phyloP scores from a whole-genome alignment of 345 rosid species.

The Salix caprea region DNA sequence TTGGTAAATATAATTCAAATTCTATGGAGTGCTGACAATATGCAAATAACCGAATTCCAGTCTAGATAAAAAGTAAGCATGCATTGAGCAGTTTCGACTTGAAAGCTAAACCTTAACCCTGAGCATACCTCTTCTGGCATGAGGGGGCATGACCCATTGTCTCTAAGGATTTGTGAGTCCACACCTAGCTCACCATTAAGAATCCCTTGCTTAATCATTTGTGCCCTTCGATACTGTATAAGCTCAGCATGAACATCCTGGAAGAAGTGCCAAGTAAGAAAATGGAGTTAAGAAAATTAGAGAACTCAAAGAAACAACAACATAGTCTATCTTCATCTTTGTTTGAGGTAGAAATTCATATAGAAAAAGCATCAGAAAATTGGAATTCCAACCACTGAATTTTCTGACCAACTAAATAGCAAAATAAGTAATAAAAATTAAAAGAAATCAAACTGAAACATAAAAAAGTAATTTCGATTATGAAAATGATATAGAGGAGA shows the following conservation, averaged over 20 bases:
- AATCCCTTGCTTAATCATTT: constrained; percentile 78
- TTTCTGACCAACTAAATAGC: not conserved
- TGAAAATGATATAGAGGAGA: constrained; percentile 11
- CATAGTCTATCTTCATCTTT: constrained; percentile 6
- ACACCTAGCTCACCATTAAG: constrained; percentile 52
- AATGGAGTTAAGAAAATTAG: constrained; percentile 22
- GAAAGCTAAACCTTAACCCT: constrained; percentile 4
- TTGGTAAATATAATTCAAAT: not conserved
- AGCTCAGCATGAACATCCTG: constrained; percentile 97
- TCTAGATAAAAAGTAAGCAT: not conserved
- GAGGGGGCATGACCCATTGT: constrained; percentile 86
- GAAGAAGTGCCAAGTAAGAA: constrained; percentile 21
- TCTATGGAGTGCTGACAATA: not conserved
- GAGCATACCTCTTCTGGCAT: constrained; percentile 90
- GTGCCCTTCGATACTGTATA: constrained; percentile 80
- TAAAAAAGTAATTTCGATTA: not conserved
- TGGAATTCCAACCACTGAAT: not conserved
- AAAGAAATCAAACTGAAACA: not conserved
- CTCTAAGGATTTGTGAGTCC: constrained; percentile 67
- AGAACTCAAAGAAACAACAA: constrained; percentile 11
- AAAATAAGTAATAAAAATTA: not conserved
- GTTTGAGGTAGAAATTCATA: not conserved
- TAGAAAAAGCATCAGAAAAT: not conserved
- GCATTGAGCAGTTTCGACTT: constrained; percentile 2
- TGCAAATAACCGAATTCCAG: constrained; percentile 9